Evolutionary conservation across 176 grass and related monocot species (phyloP).

Genomic region (Elaeis guineensis): DNA sequence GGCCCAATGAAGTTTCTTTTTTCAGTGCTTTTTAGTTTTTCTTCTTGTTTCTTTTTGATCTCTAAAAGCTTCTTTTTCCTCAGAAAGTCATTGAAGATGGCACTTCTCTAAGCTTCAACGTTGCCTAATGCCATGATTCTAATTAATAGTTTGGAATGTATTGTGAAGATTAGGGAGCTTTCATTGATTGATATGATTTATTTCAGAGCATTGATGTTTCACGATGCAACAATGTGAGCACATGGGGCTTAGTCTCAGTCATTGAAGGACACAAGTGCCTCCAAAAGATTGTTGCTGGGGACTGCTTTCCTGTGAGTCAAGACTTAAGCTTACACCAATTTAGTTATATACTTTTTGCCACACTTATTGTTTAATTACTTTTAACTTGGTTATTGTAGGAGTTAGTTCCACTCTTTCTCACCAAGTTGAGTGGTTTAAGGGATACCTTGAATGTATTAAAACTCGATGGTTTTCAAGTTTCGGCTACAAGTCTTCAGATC

Average conservation of each 20-base stretch:
- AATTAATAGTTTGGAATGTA: too few relatives aligned
- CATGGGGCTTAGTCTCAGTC: constrained; percentile 56
- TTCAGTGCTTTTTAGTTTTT: too few relatives aligned
- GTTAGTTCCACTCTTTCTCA: constrained; percentile 47
- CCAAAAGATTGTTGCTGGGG: constrained; percentile 61
- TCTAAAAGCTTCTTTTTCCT: too few relatives aligned
- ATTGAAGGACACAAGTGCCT: constrained; percentile 62
- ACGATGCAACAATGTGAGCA: constrained; percentile 83
- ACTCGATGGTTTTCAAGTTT: constrained; percentile 77
- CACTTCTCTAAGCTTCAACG: too few relatives aligned
- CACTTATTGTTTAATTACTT: background rate
- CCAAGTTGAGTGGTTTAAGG: constrained; percentile 55
- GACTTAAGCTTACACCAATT: background rate
- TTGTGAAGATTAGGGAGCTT: too few relatives aligned
- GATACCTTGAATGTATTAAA: constrained; percentile 62
- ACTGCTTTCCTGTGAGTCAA: constrained; percentile 43
- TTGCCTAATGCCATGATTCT: too few relatives aligned
- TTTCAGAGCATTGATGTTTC: constrained; percentile 84
- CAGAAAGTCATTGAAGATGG: too few relatives aligned
- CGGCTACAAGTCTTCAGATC: constrained; percentile 41
- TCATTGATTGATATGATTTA: background rate
- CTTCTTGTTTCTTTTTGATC: too few relatives aligned
- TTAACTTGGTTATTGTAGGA: constrained; percentile 44
- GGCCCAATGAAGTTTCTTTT: too few relatives aligned
- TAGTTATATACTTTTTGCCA: background rate